Base-by-base conservation (phyloP, 192 early-diverging fungal genomes). In the Jimgerdemannia lactiflua region DNA sequence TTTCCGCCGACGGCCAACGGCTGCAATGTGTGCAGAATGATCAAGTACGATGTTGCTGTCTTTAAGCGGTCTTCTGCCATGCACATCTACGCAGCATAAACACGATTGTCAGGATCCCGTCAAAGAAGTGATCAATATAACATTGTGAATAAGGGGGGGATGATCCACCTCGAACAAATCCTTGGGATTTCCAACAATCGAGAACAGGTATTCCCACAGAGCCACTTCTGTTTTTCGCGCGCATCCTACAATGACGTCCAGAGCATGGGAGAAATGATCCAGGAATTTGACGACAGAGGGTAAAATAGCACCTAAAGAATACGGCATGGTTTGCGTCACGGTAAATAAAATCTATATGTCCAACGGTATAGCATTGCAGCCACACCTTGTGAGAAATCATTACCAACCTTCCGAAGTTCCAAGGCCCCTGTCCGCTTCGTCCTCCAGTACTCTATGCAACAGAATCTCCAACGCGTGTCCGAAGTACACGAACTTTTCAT, bases 211-310 rank as follows among this genome's bases (percentile, higher is more conserved):
- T 19, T 90, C 85, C 98, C 98, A 99, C 49, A 95, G 84, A 14
- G 95, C 88, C 0, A 94, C 92, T 79, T 99, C 98, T n/a, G 95
- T 94, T 79, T 99, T 99, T 72, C 98, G 85, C 4, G 98, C 97
- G 78, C 97, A 98, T 42, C 94, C 92, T 10, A 95, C 96, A 78
- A 99, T 94, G 29, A 96, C 91, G 68, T 98, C 97, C 54, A 95
- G 79, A 64, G 88, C 88, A 71, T 91, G 91, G 4, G 89, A 85
- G 75, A 97, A 99, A 71, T 91, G 82, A 69, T 93, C 88, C 44
- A 99, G 77, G 71, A 98, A 92, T 64, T 84, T 83, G 11, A 97
- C 86, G 3, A 94, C 91, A 14, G 81, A 76, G 17, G 92, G 89
- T 54, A 99, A 77, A 19, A 95, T 81, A 17, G 87, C 90, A 42